Percentiles rank a stretch among this genome's conserved stretches.
Conservation (phyloP, 75 land plant species). For the Selaginella tamariscina region DNA sequence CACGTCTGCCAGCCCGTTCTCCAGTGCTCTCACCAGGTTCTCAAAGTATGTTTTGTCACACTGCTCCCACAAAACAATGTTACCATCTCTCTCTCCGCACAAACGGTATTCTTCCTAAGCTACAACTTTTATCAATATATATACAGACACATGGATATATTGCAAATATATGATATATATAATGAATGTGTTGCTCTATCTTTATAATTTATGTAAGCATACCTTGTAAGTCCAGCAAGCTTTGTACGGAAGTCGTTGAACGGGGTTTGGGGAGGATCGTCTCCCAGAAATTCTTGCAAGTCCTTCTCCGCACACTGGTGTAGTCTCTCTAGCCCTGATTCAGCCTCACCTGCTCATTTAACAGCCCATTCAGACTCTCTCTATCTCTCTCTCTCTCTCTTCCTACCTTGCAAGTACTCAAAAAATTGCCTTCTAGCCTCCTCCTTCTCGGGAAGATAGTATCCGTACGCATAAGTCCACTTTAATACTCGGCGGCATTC, state of each 20-base stretch:
- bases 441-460: constrained; percentile 78
- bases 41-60: constrained; percentile 14
- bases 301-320: constrained; percentile 39
- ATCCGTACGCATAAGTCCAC: constrained; percentile 97
- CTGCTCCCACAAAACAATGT: neutral
- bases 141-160: too few relatives aligned
- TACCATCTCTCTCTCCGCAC: neutral
- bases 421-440: constrained; percentile 63
- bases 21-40: constrained; percentile 19
- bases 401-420: constrained; percentile 78
- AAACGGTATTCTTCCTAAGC: neutral
- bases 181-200: neutral
- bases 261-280: neutral
- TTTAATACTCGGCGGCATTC: constrained; percentile 57
- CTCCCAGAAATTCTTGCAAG: constrained; percentile 18
- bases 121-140: neutral
- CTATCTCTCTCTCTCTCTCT: neutral
- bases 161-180: too few relatives aligned
- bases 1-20: constrained; percentile 23
- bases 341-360: constrained; percentile 27
- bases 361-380: neutral
- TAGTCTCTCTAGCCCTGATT: constrained; percentile 30
- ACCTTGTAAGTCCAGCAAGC: constrained; percentile 27
- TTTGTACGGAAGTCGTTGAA: constrained; percentile 32
- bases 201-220: neutral